These are phyloP conservation scores for Nigrograna mackinnonii DNA, from an alignment of 2,329 filamentous ascomycete species.

Conservation along the genomic window DNA sequence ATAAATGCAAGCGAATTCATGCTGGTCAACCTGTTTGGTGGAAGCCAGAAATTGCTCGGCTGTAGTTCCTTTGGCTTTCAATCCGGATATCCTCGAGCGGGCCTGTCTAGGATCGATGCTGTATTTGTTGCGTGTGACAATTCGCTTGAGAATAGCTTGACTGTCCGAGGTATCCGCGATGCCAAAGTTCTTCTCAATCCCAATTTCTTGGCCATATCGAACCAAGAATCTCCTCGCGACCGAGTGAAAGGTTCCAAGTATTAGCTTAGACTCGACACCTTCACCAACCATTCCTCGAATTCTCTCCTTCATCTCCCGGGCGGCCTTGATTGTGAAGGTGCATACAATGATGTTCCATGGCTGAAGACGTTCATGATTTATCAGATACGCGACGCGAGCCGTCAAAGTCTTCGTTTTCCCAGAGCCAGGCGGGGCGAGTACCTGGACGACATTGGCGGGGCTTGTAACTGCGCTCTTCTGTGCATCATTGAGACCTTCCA, in stretches of 20 bases:
- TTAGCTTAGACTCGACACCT: slow-evolving; percentile 72
- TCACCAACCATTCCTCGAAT: slow-evolving; percentile 81
- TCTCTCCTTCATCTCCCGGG: slow-evolving; percentile 88
- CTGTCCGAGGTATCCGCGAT: slow-evolving; percentile 88
- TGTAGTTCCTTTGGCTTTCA: slow-evolving; percentile 61
- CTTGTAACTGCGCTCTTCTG: slow-evolving; percentile 69
- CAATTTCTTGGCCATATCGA: slow-evolving; percentile 82
- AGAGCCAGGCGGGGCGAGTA: slow-evolving; percentile 67
- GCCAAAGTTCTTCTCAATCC: slow-evolving; percentile 79
- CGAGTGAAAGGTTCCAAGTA: slow-evolving; percentile 94
- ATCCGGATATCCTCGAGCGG: slow-evolving; percentile 72
- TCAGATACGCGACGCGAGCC: slow-evolving; percentile 86
- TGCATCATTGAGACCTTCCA: slow-evolving; percentile 66
- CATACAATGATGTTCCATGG: slow-evolving; percentile 92
- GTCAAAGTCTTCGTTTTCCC: slow-evolving; percentile 97
- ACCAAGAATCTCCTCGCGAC: slow-evolving; percentile 84
- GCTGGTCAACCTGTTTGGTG: slow-evolving; percentile 54
- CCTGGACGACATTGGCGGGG: slow-evolving; percentile 61
- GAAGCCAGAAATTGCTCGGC: slow-evolving; percentile 47
- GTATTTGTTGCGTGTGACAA: slow-evolving; percentile 74
- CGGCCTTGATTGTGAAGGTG: slow-evolving; percentile 96
- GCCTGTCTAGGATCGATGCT: slow-evolving; percentile 71
- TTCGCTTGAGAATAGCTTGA: slow-evolving; percentile 76
- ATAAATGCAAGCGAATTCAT: slow-evolving; percentile 71
- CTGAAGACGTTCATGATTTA: slow-evolving; percentile 70